Conservation (phyloP, 768 basidiomycete genomes). For the Termitomyces sp. region DNA sequence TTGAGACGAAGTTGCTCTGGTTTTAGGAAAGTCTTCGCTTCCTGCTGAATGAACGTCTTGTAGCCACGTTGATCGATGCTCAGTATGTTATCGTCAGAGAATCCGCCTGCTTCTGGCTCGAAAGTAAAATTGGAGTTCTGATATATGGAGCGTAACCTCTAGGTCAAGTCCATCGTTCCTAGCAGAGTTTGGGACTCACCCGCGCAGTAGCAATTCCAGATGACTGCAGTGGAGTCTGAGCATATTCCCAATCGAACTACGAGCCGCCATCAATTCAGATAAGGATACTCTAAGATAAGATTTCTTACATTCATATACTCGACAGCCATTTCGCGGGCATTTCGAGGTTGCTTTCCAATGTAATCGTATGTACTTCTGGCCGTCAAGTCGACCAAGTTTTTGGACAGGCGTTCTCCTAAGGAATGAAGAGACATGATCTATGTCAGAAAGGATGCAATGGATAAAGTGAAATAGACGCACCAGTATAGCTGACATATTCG, state of each 20-base stretch:
- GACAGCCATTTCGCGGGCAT: slow-evolving; percentile 41
- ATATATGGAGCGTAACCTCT: no score
- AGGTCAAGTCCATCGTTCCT: no score
- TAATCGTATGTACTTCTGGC: slow-evolving; percentile 50
- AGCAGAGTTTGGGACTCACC: not conserved
- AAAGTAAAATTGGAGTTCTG: not conserved
- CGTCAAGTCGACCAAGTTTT: slow-evolving; percentile 46
- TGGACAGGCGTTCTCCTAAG: slow-evolving; percentile 40
- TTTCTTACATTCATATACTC: slow-evolving; percentile 22
- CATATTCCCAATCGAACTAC: not conserved
- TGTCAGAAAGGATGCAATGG: no score
- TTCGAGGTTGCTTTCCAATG: slow-evolving; percentile 38
- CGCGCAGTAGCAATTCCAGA: not conserved
- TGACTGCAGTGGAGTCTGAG: not conserved
- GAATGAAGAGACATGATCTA: not conserved
- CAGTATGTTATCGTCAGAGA: not conserved
- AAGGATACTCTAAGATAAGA: no score
- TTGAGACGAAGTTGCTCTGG: not conserved
- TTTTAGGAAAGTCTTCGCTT: not conserved
- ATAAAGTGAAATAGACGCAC: slow-evolving; percentile 17
- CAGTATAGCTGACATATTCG: slow-evolving; percentile 35
- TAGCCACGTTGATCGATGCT: not conserved
- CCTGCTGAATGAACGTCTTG: not conserved
- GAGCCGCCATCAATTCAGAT: no score
- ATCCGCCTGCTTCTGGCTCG: not conserved